Evolutionary conservation across 441 rosid genomes (phyloP).

Genomic region (Daphne laureola): DNA sequence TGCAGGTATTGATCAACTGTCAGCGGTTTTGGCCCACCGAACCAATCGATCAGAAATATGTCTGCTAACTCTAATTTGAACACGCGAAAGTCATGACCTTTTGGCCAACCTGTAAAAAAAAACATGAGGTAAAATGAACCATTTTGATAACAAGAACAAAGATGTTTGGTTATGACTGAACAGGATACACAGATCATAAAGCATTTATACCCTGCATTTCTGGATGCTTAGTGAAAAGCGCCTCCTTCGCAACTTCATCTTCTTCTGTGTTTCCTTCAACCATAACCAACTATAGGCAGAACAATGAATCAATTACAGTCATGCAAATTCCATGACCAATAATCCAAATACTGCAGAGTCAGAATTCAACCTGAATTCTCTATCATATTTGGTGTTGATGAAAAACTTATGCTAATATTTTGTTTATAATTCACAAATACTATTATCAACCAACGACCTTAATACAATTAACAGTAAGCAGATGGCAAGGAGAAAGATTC

Average conservation of each 20-base stretch:
- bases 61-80: conserved; percentile 61
- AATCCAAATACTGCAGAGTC: too few species aligned
- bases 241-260: conserved; percentile 43
- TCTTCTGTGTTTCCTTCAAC: conserved; percentile 41
- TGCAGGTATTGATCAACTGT: conserved; percentile 69
- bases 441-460: too few species aligned
- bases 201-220: conserved; percentile 64
- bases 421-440: too few species aligned
- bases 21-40: conserved; percentile 81
- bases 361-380: too few species aligned
- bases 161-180: background rate
- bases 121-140: background rate
- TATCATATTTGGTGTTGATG: too few species aligned
- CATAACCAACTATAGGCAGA: conserved; percentile 38
- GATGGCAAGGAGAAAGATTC: too few species aligned
- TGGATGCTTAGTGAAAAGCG: conserved; percentile 72
- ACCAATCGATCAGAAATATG: conserved; percentile 82
- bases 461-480: too few species aligned
- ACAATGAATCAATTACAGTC: background rate
- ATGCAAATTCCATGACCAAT: background rate
- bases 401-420: too few species aligned
- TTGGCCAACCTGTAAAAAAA: conserved; percentile 67
- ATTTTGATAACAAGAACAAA: background rate
- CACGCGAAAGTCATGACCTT: conserved; percentile 55
- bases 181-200: background rate